Conservation (phyloP, 2,329 filamentous ascomycete species). For the Alternaria sp. region DNA sequence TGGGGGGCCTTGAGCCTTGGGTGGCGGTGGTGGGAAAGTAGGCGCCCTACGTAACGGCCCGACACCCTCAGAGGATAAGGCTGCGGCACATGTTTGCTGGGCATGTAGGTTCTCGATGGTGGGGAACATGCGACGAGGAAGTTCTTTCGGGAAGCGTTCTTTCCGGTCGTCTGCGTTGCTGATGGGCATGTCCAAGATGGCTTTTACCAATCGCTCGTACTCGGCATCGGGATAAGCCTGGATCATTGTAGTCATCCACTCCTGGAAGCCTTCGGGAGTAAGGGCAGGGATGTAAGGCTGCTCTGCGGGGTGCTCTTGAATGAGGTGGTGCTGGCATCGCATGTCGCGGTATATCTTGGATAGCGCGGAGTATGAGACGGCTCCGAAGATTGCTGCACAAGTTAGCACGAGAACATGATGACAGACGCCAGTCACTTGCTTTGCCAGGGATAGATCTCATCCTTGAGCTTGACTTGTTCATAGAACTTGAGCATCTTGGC, state of each 20-base stretch:
- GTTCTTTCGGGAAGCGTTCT: constrained; percentile 79
- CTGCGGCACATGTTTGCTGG: constrained; percentile 67
- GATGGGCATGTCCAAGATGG: constrained; percentile 76
- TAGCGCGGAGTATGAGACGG: constrained; percentile 53
- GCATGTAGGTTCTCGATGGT: constrained; percentile 63
- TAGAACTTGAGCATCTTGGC: constrained; percentile 80
- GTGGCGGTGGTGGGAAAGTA: constrained; percentile 49
- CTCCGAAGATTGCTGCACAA: constrained; percentile 53
- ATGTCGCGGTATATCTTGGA: constrained; percentile 59
- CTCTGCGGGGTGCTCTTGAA: constrained; percentile 56
- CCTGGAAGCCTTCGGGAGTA: constrained; percentile 58
- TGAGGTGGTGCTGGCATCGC: constrained; percentile 59
- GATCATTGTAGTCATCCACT: constrained; percentile 76
- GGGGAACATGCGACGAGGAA: constrained; percentile 78
- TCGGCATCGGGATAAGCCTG: constrained; percentile 80
- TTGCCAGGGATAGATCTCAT: constrained; percentile 74
- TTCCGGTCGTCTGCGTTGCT: constrained; percentile 68
- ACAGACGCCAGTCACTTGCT: constrained; percentile 57
- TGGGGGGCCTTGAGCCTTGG: constrained; percentile 30
- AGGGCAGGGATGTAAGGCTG: constrained; percentile 56
- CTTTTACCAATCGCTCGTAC: constrained; percentile 71
- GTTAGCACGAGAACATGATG: constrained; percentile 15
- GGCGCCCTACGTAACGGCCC: constrained; percentile 48
- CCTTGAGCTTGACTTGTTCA: constrained; percentile 67
- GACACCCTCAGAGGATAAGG: constrained; percentile 62